Evolutionary conservation across 495 filamentous ascomycete species (phyloP), one percentile per base, ranked within the genome.

Genomic region (Aspergillus taichungensis): DNA sequence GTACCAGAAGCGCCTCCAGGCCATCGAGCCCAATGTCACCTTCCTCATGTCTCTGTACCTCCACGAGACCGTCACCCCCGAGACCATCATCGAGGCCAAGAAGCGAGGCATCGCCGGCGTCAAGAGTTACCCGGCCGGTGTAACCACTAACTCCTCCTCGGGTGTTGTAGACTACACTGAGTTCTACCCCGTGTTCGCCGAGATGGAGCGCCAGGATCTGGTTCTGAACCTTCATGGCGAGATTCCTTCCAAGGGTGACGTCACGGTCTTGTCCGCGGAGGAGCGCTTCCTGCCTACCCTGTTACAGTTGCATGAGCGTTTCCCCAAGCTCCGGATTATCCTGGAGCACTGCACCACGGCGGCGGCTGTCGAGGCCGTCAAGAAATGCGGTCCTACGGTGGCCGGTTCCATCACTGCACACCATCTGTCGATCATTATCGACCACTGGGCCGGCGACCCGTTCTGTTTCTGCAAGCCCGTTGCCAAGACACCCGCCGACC

Each of bases 21-120:
- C 74, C 41, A 68, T 90, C 51, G 85, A 84, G 39, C 82, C 83
- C 0, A 74, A 77, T 31, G 82, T 95, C 35, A 80, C 75, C 45
- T 95, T 80, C 57, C 76, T 95, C 45, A 94, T 96, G 89, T 85
- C 87, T 4, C 74, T 96, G 24, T 96, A 92, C 60, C 78, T 94
- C 31, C 82, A 87, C 55, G 73, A 83, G 37, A 76, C 69, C 27
- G 76, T 95, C 40, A 94, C 85, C 3, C 85, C 89, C 6, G 83
- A 84, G 30, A 79, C 79, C 9, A 87, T 96, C 45, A 72, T 74
- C 36, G 78, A 84, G 53, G 88, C 88, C 24, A 82, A 80, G 55
- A 60, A 69, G 60, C 61, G 64, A 27, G 68, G 68, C 10, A 62
- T 74, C 45, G 61, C 67, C 13, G 65, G 70, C 42, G 68, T 74